Evolutionary conservation across 139 green algal species (phyloP).

Genomic region (Trebouxia sp.): DNA sequence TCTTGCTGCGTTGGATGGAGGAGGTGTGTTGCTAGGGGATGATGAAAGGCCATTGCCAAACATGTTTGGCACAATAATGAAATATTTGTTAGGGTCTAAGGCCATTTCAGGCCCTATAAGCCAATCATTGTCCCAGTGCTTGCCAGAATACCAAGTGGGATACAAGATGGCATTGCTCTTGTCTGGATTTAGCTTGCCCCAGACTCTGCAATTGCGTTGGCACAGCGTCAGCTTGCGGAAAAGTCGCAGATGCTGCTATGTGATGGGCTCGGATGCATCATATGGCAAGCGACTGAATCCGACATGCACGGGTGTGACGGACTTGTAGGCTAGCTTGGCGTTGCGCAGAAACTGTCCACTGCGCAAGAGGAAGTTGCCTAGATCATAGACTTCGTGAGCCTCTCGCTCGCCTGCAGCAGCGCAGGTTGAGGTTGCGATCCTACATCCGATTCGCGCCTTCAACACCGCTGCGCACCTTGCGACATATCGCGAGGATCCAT

Average conservation of each 20-base stretch:
- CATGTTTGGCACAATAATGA: conserved; percentile 28
- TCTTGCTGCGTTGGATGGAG: not conserved
- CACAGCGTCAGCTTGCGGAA: too few species aligned
- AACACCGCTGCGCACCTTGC: too few species aligned
- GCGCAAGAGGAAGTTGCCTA: conserved; percentile 11
- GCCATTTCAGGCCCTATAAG: conserved; percentile 20
- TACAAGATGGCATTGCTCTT: conserved; percentile 33
- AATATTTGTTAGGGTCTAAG: conserved; percentile 13
- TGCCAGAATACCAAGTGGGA: conserved; percentile 24
- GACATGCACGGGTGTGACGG: not conserved
- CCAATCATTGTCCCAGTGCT: conserved; percentile 32
- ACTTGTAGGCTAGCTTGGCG: conserved; percentile 26
- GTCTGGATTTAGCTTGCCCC: conserved; percentile 19
- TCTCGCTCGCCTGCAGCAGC: conserved; percentile 2
- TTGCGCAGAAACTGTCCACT: not conserved
- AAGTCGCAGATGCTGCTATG: too few species aligned
- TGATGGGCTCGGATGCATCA: too few species aligned
- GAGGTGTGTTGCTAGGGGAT: conserved; percentile 20
- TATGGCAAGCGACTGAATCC: not conserved
- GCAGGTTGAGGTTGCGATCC: too few species aligned
- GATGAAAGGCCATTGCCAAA: conserved; percentile 30
- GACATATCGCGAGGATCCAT: conserved; percentile 2
- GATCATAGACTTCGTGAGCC: conserved; percentile 10
- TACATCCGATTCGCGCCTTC: too few species aligned
- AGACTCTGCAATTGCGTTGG: not conserved